These are phyloP conservation scores for Garcia nutans DNA, from an alignment of 345 rosid species.

Conservation along the genomic window DNA sequence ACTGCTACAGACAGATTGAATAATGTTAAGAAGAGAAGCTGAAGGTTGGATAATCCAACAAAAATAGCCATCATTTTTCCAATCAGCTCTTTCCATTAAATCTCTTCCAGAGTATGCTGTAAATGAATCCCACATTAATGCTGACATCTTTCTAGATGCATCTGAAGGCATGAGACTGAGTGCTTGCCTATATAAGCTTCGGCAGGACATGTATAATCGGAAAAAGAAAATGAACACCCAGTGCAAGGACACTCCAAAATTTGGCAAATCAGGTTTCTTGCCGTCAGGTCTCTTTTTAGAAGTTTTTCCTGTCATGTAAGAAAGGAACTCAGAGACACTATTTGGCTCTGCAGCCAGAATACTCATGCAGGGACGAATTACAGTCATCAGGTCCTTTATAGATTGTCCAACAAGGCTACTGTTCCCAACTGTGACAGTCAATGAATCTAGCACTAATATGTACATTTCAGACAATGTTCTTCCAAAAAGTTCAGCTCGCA, in stretches of 20 bases:
- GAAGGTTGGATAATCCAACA: constrained; percentile 65
- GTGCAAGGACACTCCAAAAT: constrained; percentile 39
- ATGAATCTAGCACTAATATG: constrained; percentile 58
- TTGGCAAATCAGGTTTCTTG: constrained; percentile 20
- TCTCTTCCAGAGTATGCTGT: constrained; percentile 57
- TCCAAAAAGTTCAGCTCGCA: constrained; percentile 60
- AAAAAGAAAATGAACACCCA: constrained; percentile 69
- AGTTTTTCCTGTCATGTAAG: constrained; percentile 46
- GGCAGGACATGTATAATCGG: constrained; percentile 63
- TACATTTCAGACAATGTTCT: constrained; percentile 69
- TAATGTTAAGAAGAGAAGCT: constrained; percentile 59
- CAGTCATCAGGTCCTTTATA: constrained; percentile 51
- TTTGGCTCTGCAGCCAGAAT: constrained; percentile 49
- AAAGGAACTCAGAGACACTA: constrained; percentile 48
- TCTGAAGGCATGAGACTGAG: constrained; percentile 65
- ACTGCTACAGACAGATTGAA: constrained; percentile 46
- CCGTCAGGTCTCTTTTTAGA: constrained; percentile 27
- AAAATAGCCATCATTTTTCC: constrained; percentile 70
- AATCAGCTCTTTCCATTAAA: constrained; percentile 58
- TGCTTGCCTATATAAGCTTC: constrained; percentile 70
- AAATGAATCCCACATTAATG: constrained; percentile 45
- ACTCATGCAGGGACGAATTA: constrained; percentile 53
- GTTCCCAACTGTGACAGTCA: constrained; percentile 67
- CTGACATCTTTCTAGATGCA: constrained; percentile 52
- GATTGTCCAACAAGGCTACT: constrained; percentile 60